These are phyloP conservation scores for Tylopilus intermedius DNA, from an alignment of 768 basidiomycete species.

Conservation along the genomic window DNA sequence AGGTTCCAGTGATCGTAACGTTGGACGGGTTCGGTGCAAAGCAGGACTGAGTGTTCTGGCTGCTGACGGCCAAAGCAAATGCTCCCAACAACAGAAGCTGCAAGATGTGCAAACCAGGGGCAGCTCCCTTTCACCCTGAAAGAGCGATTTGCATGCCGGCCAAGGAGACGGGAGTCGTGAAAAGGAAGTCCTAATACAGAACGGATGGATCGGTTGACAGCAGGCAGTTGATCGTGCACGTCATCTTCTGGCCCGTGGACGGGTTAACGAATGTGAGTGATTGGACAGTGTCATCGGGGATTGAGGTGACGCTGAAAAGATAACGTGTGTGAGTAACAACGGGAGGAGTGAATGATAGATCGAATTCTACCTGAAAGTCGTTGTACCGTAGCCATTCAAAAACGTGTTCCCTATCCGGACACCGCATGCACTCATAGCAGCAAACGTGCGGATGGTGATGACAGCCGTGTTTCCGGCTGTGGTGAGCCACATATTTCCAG, in stretches of 20 bases:
- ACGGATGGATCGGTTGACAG: constrained; percentile 71
- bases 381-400: constrained; percentile 72
- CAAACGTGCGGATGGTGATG: constrained; percentile 73
- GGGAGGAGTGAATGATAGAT: neutral
- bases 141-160: constrained; percentile 89
- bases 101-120: constrained; percentile 83
- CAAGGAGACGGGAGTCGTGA: constrained; percentile 55
- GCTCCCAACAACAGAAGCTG: constrained; percentile 91
- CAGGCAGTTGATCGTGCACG: constrained; percentile 77
- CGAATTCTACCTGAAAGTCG: constrained; percentile 67
- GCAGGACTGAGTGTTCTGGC: constrained; percentile 63
- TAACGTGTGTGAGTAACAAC: constrained; percentile 1
- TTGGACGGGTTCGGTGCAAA: constrained; percentile 74
- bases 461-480: constrained; percentile 64
- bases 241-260: constrained; percentile 62
- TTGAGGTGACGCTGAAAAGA: constrained; percentile 65
- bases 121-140: constrained; percentile 65
- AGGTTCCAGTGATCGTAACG: constrained; percentile 60
- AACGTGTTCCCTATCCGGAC: constrained; percentile 92
- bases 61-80: constrained; percentile 68
- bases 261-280: constrained; percentile 77
- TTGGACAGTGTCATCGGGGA: constrained; percentile 84
- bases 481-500: constrained; percentile 82
- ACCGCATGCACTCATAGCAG: constrained; percentile 70
- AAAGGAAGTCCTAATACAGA: constrained; percentile 92